Base-by-base conservation (phyloP, 305 asterid genomes). In the Fraxinus nigra region DNA sequence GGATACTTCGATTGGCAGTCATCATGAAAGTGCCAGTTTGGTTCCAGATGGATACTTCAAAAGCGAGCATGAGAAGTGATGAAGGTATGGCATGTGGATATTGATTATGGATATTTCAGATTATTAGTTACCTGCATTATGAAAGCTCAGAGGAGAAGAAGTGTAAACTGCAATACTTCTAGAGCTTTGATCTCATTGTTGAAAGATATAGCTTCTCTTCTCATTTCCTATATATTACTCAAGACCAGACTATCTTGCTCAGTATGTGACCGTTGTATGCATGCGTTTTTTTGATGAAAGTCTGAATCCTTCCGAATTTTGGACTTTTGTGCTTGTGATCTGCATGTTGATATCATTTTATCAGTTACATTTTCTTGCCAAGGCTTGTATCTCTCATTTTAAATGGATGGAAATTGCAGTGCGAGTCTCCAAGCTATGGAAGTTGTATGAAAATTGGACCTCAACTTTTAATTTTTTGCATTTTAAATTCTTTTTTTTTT, bases 1-100 rank as follows among this genome's bases (percentile, higher is more conserved):
- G 81, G 84, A 82, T 78, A 46, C 80, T 76, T 48, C 80, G 74
- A 85, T 30, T 38, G 84, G 82, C 82, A 84, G 79, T 86, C 85
- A 88, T 85, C 93, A 90, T 85, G 92, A 90, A 46, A 83, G 85
- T 54, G 89, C 84, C 77, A 74, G 93, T 69, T 83, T 89, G 65
- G 92, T 89, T 75, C 94, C 91, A 18, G 87, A 87, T 82, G 93
- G 93, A 73, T 87, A 54, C 87, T 86, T 74, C 81, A 84, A 87
- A 84, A 85, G 84, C 84, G 94, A 88, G 84, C 82, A 84, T 28
- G 87, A 90, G 79, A 90, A 90, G 89, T 88, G 84, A 85, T 78
- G 46, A 76, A 85, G 91, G 93, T 89, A 86, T 82, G 48, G 7
- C 51, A 70, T 80, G 9, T 35, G 16, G 10, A 14, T 65, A 51